Evolutionary conservation across 1,284 basidiomycete genomes (phyloP), one percentile per base, ranked within the genome.

Genomic region (Puccinia horiana): DNA sequence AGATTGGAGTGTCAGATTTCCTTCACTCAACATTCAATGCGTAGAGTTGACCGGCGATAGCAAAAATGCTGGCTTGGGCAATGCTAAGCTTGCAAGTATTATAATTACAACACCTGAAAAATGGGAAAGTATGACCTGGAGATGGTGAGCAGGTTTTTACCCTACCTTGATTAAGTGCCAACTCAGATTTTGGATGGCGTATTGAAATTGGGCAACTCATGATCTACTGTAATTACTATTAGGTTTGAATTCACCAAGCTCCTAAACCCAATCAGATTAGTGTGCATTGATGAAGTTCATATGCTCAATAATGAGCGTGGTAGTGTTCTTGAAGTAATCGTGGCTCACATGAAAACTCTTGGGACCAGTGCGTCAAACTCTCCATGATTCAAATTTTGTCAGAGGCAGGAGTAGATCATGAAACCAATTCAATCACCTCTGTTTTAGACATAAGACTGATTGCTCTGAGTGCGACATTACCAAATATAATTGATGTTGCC

Each of bases 31-130:
- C 1, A 87, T 94, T 18, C 91, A 91, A 86, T 94, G 94, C 93
- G 92, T 91, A 70, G 95, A 98, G 87, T 88, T 98, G 73, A 99
- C 96, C 0, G 96, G 96, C 1, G 96, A 98, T 85, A 94, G 93
- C 0, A 90, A 91, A 23, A 87, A 89, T 40, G 89, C 90, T 82
- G 90, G 91, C 5, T 89, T 92, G 91, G 90, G 90, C n/a, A 92
- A 92, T 63, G 91, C 92, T 0, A 91, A 91, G 85, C 89, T 89
- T 78, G 91, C 93, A 0, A 90, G 91, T 26, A 90, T 98, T 72
- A 94, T 97, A 63, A 84, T 88, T 67, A 87, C 88, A 12, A 88
- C 88, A 92, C 94, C 94, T 0, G 96, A 98, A 87, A 98, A 98
- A 87, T 95, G 94, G 93, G 95, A 97, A 84, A 93, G 93, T 61